Base-by-base conservation (phyloP, 768 basidiomycete species). In the Arthromyces matolae region DNA sequence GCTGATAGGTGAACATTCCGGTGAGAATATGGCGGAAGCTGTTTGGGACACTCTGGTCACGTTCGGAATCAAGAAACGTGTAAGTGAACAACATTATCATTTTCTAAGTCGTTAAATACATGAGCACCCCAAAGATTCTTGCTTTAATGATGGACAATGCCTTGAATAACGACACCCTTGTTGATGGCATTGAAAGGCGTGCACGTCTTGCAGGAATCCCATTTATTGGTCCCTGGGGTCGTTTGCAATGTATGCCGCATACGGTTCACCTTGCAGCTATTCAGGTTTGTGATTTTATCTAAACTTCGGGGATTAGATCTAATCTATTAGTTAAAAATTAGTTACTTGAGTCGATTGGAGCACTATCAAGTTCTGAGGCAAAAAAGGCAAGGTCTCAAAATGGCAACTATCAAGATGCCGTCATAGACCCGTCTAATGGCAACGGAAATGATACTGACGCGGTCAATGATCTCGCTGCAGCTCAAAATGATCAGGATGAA, bases 291-390 rank as follows among this genome's bases (percentile, higher is more conserved):
- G n/a, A n/a, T n/a, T n/a, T n/a, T n/a, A n/a, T n/a, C n/a, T n/a
- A n/a, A n/a, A n/a, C n/a, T n/a, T n/a, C n/a, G n/a, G n/a, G n/a
- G n/a, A 13, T 42, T 14, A 37, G 27, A 36, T 16, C 6, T 14
- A n/a, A 14, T 34, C 33, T 31, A 31, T 10, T 41, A 12, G 29
- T 27, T 27, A 41, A 7, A 8, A 39, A 7, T 18, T 45, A 68
- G 68, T 56, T 70, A 7, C 60, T 70, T 1, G 60, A 69, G 37
- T 62, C 46, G 1, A 67, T 68, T 32, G 60, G 67, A 7, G 61
- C 51, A 1, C 39, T 66, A 6, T 59, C 51, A 3, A 51, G 47
- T 27, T 19, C 39, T 4, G 61, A 61, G 5, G 36, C 46, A 7
- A 54, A 52, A 31, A 60, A 59, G 34, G 60, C 58, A 0, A 23